These are phyloP conservation scores for Penstemon newberryi DNA, from an alignment of 257 asterid genomes.

Conservation along the genomic window DNA sequence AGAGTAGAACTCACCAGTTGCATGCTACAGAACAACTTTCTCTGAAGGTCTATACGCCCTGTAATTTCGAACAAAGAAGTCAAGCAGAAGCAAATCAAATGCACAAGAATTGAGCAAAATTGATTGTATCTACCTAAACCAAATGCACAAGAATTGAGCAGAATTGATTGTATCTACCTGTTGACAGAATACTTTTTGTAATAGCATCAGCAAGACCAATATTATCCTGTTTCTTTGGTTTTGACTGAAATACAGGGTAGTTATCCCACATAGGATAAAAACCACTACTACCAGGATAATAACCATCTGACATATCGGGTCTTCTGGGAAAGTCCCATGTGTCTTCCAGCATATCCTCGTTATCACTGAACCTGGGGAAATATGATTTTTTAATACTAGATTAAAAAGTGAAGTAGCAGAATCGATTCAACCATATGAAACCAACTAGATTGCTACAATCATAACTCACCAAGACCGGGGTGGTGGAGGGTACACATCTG, in stretches of 20 bases:
- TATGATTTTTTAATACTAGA: conserved; percentile 19
- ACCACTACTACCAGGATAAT: conserved; percentile 52
- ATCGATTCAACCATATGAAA: conserved; percentile 20
- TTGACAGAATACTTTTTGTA: conserved; percentile 83
- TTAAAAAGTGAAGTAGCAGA: conserved; percentile 20
- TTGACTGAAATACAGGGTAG: conserved; percentile 69
- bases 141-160: conserved; percentile 20
- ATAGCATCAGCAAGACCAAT: conserved; percentile 97
- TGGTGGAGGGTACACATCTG: conserved; percentile 95
- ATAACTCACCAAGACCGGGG: conserved; percentile 72
- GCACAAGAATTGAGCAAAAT: conserved; percentile 22
- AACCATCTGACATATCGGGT: conserved; percentile 58
- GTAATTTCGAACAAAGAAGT: conserved; percentile 20
- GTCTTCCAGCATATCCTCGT: conserved; percentile 96
- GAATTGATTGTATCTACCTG: conserved; percentile 48
- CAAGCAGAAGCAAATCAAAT: conserved; percentile 25
- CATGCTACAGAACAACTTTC: conserved; percentile 97
- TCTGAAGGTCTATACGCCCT: conserved; percentile 93
- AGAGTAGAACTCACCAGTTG: conserved; percentile 69
- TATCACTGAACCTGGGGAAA: conserved; percentile 77
- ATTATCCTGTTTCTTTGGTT: conserved; percentile 74
- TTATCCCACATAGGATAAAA: conserved; percentile 87
- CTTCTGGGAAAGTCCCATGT: conserved; percentile 64
- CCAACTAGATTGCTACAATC: conserved; percentile 1
- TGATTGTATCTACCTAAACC: conserved; percentile 39